Percentiles rank a stretch among this genome's conserved stretches.
Evolutionary conservation across 352 stramenopile genomes (phyloP).

Genomic region (Lagenidium giganteum): DNA sequence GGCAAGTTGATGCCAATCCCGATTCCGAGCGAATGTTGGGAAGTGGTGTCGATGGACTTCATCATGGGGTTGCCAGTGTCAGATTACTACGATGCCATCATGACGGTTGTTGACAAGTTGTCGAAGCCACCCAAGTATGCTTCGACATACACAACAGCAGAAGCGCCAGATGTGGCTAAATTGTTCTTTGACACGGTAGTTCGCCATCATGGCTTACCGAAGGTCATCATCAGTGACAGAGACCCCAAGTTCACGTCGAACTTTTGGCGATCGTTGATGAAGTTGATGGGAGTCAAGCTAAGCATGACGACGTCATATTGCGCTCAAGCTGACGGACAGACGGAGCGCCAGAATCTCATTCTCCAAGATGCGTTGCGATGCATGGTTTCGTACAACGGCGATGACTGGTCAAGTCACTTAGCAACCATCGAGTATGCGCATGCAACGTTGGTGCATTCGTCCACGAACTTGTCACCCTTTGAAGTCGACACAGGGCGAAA

Average conservation of each 20-base stretch:
- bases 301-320: conserved; percentile 4
- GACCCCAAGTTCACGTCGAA: conserved; percentile 16
- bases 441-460: conserved; percentile 7
- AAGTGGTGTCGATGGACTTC: conserved; percentile 13
- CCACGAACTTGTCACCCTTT: conserved; percentile 15
- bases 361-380: conserved; percentile 13
- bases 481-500: conserved; percentile 19
- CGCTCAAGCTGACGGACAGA: conserved; percentile 14
- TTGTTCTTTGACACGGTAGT: conserved; percentile 17
- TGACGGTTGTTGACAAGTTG: conserved; percentile 4
- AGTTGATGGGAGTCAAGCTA: conserved; percentile 10
- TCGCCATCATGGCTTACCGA: conserved; percentile 9
- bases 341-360: conserved; percentile 10
- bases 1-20: conserved; percentile 1
- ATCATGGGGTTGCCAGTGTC: conserved; percentile 11
- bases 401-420: conserved; percentile 15
- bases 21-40: conserved; percentile 14
- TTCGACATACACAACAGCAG: conserved; percentile 3
- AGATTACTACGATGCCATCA: conserved; percentile 7
- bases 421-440: conserved; percentile 19
- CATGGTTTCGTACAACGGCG: conserved; percentile 11
- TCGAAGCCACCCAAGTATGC: conserved; percentile 14
- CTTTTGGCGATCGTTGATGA: conserved; percentile 19
- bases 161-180: neutral
- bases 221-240: conserved; percentile 14